Evolutionary conservation across 345 rosid genomes (phyloP), one percentile per base, ranked within the genome.

Genomic region (Noccaea bulbosa): DNA sequence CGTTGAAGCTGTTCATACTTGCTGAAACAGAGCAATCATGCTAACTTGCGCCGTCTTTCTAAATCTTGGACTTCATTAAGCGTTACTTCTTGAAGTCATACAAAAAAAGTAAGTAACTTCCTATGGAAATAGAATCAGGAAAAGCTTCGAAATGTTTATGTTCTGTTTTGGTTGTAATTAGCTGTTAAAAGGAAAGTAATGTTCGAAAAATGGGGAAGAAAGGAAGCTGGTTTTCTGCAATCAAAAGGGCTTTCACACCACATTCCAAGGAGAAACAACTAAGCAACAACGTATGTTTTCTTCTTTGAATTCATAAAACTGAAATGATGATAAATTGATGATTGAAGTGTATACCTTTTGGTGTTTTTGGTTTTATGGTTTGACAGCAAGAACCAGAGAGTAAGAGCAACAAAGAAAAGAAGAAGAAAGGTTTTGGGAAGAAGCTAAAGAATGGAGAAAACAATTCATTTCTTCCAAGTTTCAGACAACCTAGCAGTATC

Each of bases 181-280:
- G 34, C 49, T 44, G 63, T 51, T 75, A 81, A 83, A 82, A 77
- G 54, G 65, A 79, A 46, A 79, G 88, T 83, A 81, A 88, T 91
- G 93, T 83, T 82, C 22, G 78, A 72, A 75, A 76, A 72, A 93
- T 94, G 99, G 90, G 99, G 66, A 94, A 89, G 92, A 86, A 81
- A 80, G 92, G 96, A 60, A 86, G 88, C 62, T 94, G 99, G 99
- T 85, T 91, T 85, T 82, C 96, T 47, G 93, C 97, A 64, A 88
- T 94, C 75, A 94, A 94, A 80, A 89, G 84, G 74, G 89, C 83
- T 70, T 94, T 94, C 70, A 67, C 81, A 30, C 78, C 88, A 57
- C 80, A 83, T 70, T 80, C 96, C 64, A 87, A 88, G 80, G 92
- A 89, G 77, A 91, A 89, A 75, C 77, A 83, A 46, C 49, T 74